Evolutionary conservation across 768 basidiomycete genomes (phyloP), one percentile per base, ranked within the genome.

Genomic region (Lactarius hatsudake): DNA sequence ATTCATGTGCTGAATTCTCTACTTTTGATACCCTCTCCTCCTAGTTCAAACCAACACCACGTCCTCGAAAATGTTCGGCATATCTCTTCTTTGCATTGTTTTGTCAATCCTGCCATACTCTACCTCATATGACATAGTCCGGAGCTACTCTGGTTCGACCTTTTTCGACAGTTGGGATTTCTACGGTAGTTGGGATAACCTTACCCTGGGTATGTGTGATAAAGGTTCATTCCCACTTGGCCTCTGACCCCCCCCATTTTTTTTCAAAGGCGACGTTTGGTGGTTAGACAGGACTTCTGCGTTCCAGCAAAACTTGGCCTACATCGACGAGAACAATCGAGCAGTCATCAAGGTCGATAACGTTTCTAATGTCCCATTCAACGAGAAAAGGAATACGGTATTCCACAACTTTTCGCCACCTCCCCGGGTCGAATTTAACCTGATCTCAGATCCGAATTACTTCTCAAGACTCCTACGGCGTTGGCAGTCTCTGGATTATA

Each of bases 271-370:
- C 45, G 85, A 90, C 71, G 87, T 85, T 20, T 84, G 83, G 51
- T 91, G 83, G 79, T 78, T 87, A 20, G 81, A 82, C 70, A 73
- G 78, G 62, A 75, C 78, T 2, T 77, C 79, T 26, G 88, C 87
- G 0, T 75, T 76, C 13, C 73, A 78, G 8, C 78, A 83, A 67
- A 72, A 79, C 1, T 79, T 93, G 23, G 85, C 86, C 5, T 90
- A 83, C 71, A 74, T 90, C 69, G 87, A 89, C 69, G 71, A 72
- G 53, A 81, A 81, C 1, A 86, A 89, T 8, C 84, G 87, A 63
- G 87, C 86, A 6, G 81, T 94, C 68, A 79, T 94, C 59, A 86
- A 82, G 71, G 91, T 93, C 7, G 91, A 93, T 79, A 91, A 91
- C 72, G 76, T 77, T 9, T 85, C 85, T 13, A 80, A 81, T 55